These are phyloP conservation scores for Saposhnikovia divaricata DNA, from an alignment of 129 eudicot genomes.

Conservation along the genomic window DNA sequence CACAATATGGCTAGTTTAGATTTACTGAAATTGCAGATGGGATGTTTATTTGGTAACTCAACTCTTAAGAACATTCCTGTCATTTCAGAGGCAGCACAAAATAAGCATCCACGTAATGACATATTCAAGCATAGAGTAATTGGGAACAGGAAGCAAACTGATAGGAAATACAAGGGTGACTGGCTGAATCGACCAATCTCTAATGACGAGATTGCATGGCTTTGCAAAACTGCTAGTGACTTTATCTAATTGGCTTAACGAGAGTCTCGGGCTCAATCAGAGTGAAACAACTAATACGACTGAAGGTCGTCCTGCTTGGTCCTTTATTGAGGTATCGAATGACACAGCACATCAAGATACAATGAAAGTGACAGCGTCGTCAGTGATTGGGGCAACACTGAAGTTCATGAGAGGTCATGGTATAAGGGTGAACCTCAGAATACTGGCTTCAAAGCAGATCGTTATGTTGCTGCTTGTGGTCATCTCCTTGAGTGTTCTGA, in stretches of 20 bases:
- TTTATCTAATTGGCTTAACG: constrained; percentile 55
- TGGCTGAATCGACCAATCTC: constrained; percentile 93
- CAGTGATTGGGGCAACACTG: constrained; percentile 20
- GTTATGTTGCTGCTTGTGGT: constrained; percentile 36
- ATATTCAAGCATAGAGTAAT: constrained; percentile 62
- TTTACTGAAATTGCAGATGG: constrained; percentile 45
- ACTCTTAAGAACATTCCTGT: constrained; percentile 19
- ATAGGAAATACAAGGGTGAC: constrained; percentile 67
- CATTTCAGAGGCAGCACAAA: constrained; percentile 22
- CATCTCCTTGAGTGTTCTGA: constrained; percentile 32
- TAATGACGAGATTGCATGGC: constrained; percentile 80
- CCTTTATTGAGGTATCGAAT: constrained; percentile 46
- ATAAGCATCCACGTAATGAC: constrained; percentile 39
- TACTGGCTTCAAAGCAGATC: constrained; percentile 73
- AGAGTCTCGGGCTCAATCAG: constrained; percentile 51
- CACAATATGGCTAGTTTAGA: constrained; percentile 45
- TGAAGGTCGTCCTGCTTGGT: constrained; percentile 21
- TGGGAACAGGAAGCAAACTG: constrained; percentile 29
- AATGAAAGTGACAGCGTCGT: constrained; percentile 29
- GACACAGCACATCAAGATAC: constrained; percentile 35
- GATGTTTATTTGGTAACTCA: constrained; percentile 53
- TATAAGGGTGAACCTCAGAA: constrained; percentile 63
- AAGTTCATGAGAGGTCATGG: constrained; percentile 67
- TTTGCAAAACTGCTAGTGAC: constrained; percentile 64
- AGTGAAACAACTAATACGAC: constrained; percentile 11